Conservation (phyloP, 176 grass and related monocot genomes). For the Rhynchospora pubera region DNA sequence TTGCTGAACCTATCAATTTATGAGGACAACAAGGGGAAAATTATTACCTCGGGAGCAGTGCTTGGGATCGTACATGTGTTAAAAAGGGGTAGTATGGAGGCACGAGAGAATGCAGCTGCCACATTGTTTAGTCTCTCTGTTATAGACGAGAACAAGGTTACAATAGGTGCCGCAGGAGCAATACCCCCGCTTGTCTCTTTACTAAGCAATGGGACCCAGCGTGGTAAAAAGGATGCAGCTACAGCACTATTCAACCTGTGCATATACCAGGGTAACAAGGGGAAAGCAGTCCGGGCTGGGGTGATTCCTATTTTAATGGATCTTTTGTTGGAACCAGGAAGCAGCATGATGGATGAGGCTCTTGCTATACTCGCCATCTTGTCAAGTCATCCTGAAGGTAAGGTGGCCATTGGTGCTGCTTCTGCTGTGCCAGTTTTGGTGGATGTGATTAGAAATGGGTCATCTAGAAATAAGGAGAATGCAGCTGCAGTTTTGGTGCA, state of each 20-base stretch:
- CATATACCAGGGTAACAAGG: constrained; percentile 92
- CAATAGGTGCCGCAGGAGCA: constrained; percentile 62
- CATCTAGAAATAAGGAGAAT: constrained; percentile 80
- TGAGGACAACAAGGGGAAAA: constrained; percentile 84
- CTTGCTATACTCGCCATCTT: constrained; percentile 79
- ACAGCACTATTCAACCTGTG: constrained; percentile 80
- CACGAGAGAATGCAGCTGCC: constrained; percentile 91
- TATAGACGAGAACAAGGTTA: constrained; percentile 84
- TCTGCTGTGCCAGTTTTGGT: constrained; percentile 61
- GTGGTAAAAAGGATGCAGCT: constrained; percentile 81
- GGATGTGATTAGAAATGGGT: constrained; percentile 60
- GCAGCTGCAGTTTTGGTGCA: constrained; percentile 73
- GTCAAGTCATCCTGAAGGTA: constrained; percentile 70
- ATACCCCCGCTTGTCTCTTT: constrained; percentile 74
- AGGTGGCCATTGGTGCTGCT: constrained; percentile 51
- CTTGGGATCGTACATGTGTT: constrained; percentile 71
- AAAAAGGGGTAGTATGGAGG: constrained; percentile 90
- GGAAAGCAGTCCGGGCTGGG: constrained; percentile 78
- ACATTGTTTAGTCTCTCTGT: constrained; percentile 91
- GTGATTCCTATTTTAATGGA: constrained; percentile 60
- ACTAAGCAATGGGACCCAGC: constrained; percentile 59
- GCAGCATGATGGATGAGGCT: constrained; percentile 66
- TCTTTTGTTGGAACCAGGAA: constrained; percentile 45
- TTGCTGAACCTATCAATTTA: constrained; percentile 90
- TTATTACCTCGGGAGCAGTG: constrained; percentile 62